phyloP scores from a whole-genome alignment of 2,329 filamentous ascomycete genomes.

The Chaetomium olivaceum region DNA sequence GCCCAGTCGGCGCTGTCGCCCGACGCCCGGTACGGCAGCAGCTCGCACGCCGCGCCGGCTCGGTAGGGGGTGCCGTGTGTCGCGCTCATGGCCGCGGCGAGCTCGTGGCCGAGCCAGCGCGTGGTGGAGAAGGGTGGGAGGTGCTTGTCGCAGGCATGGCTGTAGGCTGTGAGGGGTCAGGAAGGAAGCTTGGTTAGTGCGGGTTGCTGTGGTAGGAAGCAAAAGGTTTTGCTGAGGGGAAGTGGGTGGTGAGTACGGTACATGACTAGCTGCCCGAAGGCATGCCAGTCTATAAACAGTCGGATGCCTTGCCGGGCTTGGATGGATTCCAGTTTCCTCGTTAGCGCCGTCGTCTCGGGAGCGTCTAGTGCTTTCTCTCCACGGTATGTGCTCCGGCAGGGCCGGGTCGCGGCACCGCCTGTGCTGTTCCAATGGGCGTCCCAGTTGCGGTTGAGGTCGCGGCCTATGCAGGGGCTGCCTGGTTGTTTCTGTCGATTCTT shows the following conservation, averaged over 20 bases:
- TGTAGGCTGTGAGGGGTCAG: slow-evolving; percentile 47
- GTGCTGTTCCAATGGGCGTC: slow-evolving; percentile 53
- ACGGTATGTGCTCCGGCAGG: slow-evolving; percentile 53
- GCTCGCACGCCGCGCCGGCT: slow-evolving; percentile 38
- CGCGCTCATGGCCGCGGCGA: slow-evolving; percentile 54
- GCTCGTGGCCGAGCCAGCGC: slow-evolving; percentile 28
- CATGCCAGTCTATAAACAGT: slow-evolving; percentile 66
- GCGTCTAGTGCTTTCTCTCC: slow-evolving; percentile 47
- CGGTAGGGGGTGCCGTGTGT: slow-evolving; percentile 44
- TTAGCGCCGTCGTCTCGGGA: slow-evolving; percentile 46
- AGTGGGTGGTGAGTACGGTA: slow-evolving; percentile 51
- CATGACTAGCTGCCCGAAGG: slow-evolving; percentile 62
- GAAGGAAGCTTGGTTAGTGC: neutral
- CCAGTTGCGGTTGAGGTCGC: slow-evolving; percentile 63
- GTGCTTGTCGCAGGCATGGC: slow-evolving; percentile 57
- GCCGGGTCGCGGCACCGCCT: slow-evolving; percentile 53
- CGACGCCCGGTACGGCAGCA: slow-evolving; percentile 19
- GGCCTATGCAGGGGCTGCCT: slow-evolving; percentile 46
- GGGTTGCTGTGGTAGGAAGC: neutral
- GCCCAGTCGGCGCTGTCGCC: slow-evolving; percentile 46
- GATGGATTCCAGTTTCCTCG: slow-evolving; percentile 37
- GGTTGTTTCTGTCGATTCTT: slow-evolving; percentile 55
- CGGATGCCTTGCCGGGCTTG: slow-evolving; percentile 51
- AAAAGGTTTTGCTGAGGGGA: neutral
- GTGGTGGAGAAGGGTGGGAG: slow-evolving; percentile 43